Evolutionary conservation across 306 rosid species (phyloP).

Genomic region (Fagus crenata): DNA sequence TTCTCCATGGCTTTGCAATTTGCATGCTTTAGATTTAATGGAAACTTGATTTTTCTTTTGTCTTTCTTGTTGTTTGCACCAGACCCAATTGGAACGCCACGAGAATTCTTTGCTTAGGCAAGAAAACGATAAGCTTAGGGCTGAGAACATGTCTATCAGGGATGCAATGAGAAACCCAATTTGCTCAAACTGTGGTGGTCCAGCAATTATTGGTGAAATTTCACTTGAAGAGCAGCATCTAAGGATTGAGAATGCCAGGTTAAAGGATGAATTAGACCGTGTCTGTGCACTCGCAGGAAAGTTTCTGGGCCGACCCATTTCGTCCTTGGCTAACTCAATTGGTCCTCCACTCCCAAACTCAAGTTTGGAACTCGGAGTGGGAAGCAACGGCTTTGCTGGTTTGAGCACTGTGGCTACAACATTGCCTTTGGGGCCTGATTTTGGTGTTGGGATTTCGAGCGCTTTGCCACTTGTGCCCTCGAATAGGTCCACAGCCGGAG

Average conservation of each 20-base stretch:
- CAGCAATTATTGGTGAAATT: conserved; percentile 77
- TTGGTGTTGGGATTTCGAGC: conserved; percentile 52
- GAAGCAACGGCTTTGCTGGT: conserved; percentile 71
- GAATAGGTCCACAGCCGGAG: conserved; percentile 23
- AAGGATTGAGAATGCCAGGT: conserved; percentile 76
- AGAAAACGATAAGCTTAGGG: conserved; percentile 89
- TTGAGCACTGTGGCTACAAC: conserved; percentile 49
- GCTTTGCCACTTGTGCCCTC: conserved; percentile 43
- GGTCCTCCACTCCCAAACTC: conserved; percentile 73
- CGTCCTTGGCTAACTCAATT: conserved; percentile 48
- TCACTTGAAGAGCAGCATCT: conserved; percentile 91
- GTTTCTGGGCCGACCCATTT: conserved; percentile 79
- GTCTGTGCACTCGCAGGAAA: conserved; percentile 86
- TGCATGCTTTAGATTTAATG: neutral
- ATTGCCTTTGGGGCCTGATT: conserved; percentile 66
- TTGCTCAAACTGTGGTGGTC: conserved; percentile 91
- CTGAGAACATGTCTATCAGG: conserved; percentile 89
- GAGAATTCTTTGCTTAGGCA: conserved; percentile 88
- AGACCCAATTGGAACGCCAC: conserved; percentile 97
- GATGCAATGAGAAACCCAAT: conserved; percentile 96
- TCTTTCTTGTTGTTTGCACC: conserved; percentile 16
- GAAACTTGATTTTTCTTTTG: neutral
- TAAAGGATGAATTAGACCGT: conserved; percentile 88
- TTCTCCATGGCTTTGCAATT: neutral
- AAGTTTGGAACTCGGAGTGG: conserved; percentile 85